Conservation (phyloP, 352 stramenopile species). For the Pythium utonaiense region DNA sequence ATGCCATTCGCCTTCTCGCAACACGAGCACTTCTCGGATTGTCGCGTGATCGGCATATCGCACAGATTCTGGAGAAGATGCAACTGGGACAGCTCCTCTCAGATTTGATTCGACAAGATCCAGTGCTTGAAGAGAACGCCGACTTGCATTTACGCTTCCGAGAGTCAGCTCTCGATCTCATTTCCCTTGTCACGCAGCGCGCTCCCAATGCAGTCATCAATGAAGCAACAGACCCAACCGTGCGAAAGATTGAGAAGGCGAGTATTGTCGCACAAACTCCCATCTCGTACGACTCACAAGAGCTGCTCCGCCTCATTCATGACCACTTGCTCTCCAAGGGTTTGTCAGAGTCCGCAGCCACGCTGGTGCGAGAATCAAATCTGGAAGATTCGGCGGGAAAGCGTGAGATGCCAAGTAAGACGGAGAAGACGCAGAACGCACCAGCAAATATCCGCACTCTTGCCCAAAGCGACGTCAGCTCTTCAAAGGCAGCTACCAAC, state of each 20-base stretch:
- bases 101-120: constrained; percentile 83
- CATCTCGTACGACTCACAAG: constrained; percentile 82
- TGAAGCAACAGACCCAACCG: constrained; percentile 82
- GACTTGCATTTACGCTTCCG: constrained; percentile 86
- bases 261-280: constrained; percentile 86
- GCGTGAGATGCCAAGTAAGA: not conserved
- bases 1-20: constrained; percentile 79
- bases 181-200: constrained; percentile 82
- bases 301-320: constrained; percentile 79
- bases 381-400: constrained; percentile 21
- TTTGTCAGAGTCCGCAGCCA: constrained; percentile 48
- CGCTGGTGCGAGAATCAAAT: constrained; percentile 47
- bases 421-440: constrained; percentile 5
- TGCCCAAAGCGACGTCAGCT: constrained; percentile 1
- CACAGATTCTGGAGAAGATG: constrained; percentile 90
- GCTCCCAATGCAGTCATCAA: constrained; percentile 82
- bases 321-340: constrained; percentile 80
- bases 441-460: not conserved
- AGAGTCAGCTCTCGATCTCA: constrained; percentile 83
- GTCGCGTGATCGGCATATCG: constrained; percentile 84
- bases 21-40: constrained; percentile 80
- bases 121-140: constrained; percentile 81
- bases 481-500: not conserved
- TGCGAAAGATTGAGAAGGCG: constrained; percentile 87
- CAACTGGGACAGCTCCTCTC: constrained; percentile 81